Percentiles rank a stretch among this genome's conserved stretches.
Conservation (phyloP, 257 asterid species). For the Solanum sejunctum region DNA sequence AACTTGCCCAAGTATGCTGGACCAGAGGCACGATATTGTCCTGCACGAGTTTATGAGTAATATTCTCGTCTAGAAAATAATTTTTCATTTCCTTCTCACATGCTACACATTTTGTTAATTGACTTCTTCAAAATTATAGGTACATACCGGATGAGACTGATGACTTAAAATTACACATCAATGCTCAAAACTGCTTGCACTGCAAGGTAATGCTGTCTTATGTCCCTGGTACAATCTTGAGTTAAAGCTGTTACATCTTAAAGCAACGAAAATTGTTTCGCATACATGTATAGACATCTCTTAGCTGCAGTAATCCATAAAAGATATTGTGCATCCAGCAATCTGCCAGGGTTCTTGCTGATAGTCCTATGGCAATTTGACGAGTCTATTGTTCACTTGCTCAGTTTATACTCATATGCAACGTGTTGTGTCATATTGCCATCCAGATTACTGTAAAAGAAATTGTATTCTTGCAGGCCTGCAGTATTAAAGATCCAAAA, state of each 20-base stretch:
- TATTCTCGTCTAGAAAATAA: neutral
- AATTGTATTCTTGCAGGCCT: conserved; percentile 42
- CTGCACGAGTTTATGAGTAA: conserved; percentile 94
- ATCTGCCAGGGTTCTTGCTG: neutral
- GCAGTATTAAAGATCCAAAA: conserved; percentile 87
- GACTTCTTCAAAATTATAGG: conserved; percentile 23
- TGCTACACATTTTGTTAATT: neutral
- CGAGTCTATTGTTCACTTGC: neutral
- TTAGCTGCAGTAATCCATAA: neutral
- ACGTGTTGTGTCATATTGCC: neutral
- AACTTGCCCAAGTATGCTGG: conserved; percentile 74
- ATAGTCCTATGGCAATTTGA: neutral
- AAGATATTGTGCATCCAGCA: neutral
- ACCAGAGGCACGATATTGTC: conserved; percentile 92
- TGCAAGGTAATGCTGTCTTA: conserved; percentile 65
- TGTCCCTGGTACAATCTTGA: neutral
- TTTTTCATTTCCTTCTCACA: neutral
- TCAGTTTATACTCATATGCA: neutral
- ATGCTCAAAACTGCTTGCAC: conserved; percentile 93
- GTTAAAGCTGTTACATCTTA: neutral
- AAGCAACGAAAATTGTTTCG: neutral
- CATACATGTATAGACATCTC: neutral
- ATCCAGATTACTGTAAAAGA: neutral
- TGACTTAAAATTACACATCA: conserved; percentile 63
- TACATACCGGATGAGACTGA: conserved; percentile 60